Evolutionary conservation across 768 basidiomycete genomes (phyloP), one percentile per base, ranked within the genome.

Genomic region (Pleurotus platypus): DNA sequence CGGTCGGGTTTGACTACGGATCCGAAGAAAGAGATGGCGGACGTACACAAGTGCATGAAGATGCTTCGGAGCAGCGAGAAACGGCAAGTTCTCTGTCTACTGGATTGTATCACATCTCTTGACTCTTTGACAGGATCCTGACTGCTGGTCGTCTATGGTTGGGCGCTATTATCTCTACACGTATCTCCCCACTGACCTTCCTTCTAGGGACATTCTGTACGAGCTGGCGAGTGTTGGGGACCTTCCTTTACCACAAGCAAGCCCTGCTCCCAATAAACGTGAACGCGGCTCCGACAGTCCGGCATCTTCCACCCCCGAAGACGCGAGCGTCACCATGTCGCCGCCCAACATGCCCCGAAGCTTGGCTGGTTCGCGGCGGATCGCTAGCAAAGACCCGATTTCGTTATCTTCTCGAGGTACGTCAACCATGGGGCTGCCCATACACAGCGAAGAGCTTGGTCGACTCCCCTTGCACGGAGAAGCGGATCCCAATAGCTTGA

Each of bases 41-140:
- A 86, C 60, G 82, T 89, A 2, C 75, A 82, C 48, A 76, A 76
- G 51, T 88, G 84, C 64, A 73, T 87, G 66, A 69, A 81, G 16
- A 72, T 80, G 3, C 70, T 88, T n/a, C 72, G 71, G 49, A 62
- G 56, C 30, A 72, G 71, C 30, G 80, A 81, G 62, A 57, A 57
- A 57, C 69, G 74, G 78, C 78, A 46, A 57, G 72, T 58, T 6
- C 12, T 8, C 54, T 39, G 27, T 38, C 4, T 2, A 2, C 30
- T 45, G 11, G 9, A 11, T 45, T 9, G 55, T 30, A 27, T 42
- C 38, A 18, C 38, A 18, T 24, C 20, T 53, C 6, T 60, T 43
- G 26, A 9, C 26, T 9, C 38, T 13, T 37, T 2, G 15, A 5
- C 59, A 79, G 78, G 50, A 80, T 76, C 75, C 69, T 67, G 35